Conservation (phyloP, 768 basidiomycete genomes). For the Psilocybe azurescens region DNA sequence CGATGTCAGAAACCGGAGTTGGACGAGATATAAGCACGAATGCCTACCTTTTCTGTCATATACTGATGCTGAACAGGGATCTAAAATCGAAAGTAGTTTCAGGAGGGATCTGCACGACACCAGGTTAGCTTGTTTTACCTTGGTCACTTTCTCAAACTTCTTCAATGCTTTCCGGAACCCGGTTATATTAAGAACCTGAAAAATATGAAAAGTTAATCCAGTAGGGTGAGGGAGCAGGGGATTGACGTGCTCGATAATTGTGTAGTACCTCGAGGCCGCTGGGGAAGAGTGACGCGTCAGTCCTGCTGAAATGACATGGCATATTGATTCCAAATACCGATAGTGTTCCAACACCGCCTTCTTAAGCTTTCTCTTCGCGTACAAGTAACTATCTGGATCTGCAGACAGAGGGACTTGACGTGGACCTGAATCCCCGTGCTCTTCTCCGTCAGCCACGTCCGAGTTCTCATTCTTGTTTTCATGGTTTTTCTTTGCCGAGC, state of each 20-base stretch:
- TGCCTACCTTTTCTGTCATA: conserved; percentile 75
- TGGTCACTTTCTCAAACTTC: conserved; percentile 84
- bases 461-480: background rate
- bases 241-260: conserved; percentile 76
- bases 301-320: background rate
- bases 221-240: background rate
- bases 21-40: background rate
- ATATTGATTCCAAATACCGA: conserved; percentile 45
- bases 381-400: conserved; percentile 81
- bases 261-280: conserved; percentile 85
- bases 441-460: conserved; percentile 7
- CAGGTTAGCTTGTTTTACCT: conserved; percentile 39
- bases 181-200: conserved; percentile 82
- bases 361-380: conserved; percentile 86
- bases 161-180: conserved; percentile 89
- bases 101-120: background rate
- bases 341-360: conserved; percentile 87
- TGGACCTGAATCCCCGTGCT: background rate
- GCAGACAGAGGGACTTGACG: conserved; percentile 29
- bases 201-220: background rate
- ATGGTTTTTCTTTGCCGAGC: background rate
- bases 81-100: conserved; percentile 35
- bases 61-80: conserved; percentile 77
- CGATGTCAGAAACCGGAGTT: background rate
- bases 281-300: background rate